These are phyloP conservation scores for Calocybe indica DNA, from an alignment of 768 basidiomycete species.

Conservation along the genomic window DNA sequence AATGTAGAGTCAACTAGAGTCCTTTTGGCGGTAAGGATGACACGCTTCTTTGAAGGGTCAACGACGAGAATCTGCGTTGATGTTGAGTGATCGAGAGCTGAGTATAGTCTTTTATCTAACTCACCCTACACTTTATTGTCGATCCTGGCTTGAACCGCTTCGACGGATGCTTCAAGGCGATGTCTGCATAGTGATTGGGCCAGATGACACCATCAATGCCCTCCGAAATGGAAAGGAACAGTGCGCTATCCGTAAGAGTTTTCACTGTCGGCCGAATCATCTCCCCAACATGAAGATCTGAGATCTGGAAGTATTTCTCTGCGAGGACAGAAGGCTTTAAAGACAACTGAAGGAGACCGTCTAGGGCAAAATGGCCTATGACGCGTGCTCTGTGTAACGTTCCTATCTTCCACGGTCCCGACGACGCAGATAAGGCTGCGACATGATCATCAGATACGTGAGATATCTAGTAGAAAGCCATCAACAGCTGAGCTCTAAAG, in stretches of 20 bases:
- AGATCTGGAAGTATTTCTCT: conserved; percentile 79
- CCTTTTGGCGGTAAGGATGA: conserved; percentile 89
- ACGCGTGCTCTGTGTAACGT: conserved; percentile 83
- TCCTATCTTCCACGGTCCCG: conserved; percentile 68
- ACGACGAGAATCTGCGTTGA: conserved; percentile 65
- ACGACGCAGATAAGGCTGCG: conserved; percentile 69
- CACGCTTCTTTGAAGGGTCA: conserved; percentile 73
- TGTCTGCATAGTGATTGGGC: conserved; percentile 95
- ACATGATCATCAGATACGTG: conserved; percentile 89
- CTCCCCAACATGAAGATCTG: conserved; percentile 82
- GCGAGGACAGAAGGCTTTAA: conserved; percentile 77
- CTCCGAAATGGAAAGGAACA: conserved; percentile 85
- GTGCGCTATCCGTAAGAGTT: conserved; percentile 68
- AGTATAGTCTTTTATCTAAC: conserved; percentile 13
- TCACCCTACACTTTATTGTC: conserved; percentile 79
- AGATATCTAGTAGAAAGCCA: conserved; percentile 63
- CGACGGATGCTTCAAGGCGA: conserved; percentile 87
- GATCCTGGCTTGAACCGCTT: conserved; percentile 83
- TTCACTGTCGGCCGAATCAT: conserved; percentile 85
- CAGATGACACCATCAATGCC: conserved; percentile 90
- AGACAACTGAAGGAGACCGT: conserved; percentile 86
- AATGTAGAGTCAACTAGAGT: conserved; percentile 76
- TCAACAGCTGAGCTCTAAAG: background rate
- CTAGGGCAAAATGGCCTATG: conserved; percentile 77
- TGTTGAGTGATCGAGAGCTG: background rate